phyloP scores from a whole-genome alignment of 2,329 filamentous ascomycete species.

The Scleromitrula shiraiana region DNA sequence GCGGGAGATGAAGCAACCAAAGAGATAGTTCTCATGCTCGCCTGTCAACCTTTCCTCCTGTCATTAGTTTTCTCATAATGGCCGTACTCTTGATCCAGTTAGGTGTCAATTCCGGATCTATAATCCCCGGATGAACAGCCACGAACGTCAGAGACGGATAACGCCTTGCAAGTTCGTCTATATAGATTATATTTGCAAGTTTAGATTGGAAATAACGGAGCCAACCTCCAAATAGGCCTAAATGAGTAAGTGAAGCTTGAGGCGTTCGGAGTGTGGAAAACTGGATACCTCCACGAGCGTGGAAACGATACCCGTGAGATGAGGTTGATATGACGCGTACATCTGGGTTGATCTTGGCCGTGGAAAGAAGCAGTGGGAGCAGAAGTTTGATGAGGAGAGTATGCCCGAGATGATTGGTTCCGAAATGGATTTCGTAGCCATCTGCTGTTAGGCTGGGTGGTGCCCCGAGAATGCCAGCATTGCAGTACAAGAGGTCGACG shows the following conservation, averaged over 20 bases:
- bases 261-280: conserved; percentile 12
- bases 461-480: conserved; percentile 37
- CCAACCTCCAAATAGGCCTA: conserved; percentile 6
- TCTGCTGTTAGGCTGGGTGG: conserved; percentile 34
- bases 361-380: conserved; percentile 28
- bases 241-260: conserved; percentile 9
- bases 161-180: conserved; percentile 33
- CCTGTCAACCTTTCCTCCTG: no score
- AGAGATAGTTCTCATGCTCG: no score
- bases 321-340: conserved; percentile 18
- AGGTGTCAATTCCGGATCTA: conserved; percentile 10
- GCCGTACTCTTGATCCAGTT: not conserved
- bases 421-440: conserved; percentile 41
- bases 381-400: conserved; percentile 35
- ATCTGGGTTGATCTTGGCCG: conserved; percentile 13
- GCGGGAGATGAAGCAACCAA: no score
- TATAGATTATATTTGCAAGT: conserved; percentile 40
- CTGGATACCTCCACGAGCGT: conserved; percentile 12
- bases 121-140: conserved; percentile 35
- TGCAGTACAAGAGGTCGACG: conserved; percentile 39
- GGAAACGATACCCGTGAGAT: conserved; percentile 8
- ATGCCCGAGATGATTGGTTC: conserved; percentile 41
- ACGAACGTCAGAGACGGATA: conserved; percentile 33
- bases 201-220: conserved; percentile 39
- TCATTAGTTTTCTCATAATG: not conserved